Conservation (phyloP, 164 flowering plant genomes). For the Macadamia tetraphylla region DNA sequence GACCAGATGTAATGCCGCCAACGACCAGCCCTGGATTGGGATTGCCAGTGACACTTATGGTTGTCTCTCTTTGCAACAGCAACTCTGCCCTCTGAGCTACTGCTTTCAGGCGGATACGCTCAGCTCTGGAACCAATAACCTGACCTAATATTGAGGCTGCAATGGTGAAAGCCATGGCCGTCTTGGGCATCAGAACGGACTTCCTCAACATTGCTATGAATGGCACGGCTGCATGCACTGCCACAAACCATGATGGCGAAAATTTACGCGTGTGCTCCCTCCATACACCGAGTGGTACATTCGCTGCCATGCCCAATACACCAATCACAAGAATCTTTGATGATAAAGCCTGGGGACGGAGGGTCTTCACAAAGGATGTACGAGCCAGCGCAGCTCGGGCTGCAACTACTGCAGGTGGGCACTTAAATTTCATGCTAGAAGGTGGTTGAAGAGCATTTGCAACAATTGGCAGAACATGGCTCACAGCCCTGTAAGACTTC, state of each 20-base stretch:
- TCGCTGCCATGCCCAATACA: conserved; percentile 71
- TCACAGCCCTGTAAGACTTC: conserved; percentile 70
- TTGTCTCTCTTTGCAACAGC: conserved; percentile 5
- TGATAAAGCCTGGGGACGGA: conserved; percentile 71
- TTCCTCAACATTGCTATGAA: conserved; percentile 86
- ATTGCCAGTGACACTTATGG: not conserved
- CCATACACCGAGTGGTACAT: conserved; percentile 80
- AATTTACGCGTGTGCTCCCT: conserved; percentile 80
- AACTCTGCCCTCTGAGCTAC: conserved; percentile 12
- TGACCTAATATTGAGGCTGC: conserved; percentile 77
- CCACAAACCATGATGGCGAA: conserved; percentile 74
- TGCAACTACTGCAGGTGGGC: conserved; percentile 78
- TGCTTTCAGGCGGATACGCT: conserved; percentile 46
- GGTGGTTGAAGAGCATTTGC: conserved; percentile 65
- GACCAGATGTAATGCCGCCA: conserved; percentile 8
- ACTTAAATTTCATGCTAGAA: conserved; percentile 56
- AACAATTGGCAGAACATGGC: conserved; percentile 64
- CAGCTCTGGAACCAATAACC: conserved; percentile 81
- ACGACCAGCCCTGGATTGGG: not conserved
- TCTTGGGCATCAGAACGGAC: conserved; percentile 65
- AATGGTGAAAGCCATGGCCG: conserved; percentile 77
- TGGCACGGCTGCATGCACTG: conserved; percentile 91
- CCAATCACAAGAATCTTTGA: conserved; percentile 64
- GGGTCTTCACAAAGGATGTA: conserved; percentile 59
- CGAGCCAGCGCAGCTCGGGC: conserved; percentile 79